Evolutionary conservation across 257 asterid genomes (phyloP).

Genomic region (Paraleonurus japonicus): DNA sequence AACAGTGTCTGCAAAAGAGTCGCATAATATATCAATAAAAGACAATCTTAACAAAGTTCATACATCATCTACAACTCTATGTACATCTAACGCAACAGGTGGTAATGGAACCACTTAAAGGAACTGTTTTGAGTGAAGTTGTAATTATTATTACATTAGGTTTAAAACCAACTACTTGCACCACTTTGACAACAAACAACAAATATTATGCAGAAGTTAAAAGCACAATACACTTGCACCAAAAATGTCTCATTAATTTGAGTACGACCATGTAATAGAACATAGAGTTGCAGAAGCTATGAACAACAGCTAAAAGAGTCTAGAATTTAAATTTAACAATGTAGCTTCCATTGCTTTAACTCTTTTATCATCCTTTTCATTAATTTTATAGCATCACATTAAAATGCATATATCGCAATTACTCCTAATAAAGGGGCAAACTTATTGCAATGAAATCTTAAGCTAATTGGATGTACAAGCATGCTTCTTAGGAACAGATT

Average conservation of each 20-base stretch:
- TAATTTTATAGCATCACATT: conserved; percentile 10
- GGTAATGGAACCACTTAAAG: conserved; percentile 1
- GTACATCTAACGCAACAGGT: neutral
- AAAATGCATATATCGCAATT: neutral
- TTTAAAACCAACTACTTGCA: neutral
- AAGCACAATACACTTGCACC: neutral
- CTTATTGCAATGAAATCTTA: neutral
- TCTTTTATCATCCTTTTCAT: conserved; percentile 2
- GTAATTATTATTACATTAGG: neutral
- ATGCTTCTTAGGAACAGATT: conserved; percentile 3
- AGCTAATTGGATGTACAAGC: conserved; percentile 6
- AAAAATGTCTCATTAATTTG: neutral
- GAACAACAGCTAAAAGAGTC: neutral
- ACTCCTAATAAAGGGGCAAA: neutral
- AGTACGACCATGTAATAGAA: neutral
- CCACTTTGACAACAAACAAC: neutral
- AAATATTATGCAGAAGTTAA: neutral
- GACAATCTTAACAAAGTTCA: neutral
- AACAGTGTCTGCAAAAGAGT: conserved; percentile 56
- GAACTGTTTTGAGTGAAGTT: neutral
- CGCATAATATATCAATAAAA: conserved; percentile 20
- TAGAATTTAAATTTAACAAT: no score
- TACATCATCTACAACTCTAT: conserved; percentile 7
- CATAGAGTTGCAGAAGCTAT: no score
- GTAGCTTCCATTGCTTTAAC: no score